phyloP scores from a whole-genome alignment of 495 filamentous ascomycete species.

The Xanthoparmelia taractica region DNA sequence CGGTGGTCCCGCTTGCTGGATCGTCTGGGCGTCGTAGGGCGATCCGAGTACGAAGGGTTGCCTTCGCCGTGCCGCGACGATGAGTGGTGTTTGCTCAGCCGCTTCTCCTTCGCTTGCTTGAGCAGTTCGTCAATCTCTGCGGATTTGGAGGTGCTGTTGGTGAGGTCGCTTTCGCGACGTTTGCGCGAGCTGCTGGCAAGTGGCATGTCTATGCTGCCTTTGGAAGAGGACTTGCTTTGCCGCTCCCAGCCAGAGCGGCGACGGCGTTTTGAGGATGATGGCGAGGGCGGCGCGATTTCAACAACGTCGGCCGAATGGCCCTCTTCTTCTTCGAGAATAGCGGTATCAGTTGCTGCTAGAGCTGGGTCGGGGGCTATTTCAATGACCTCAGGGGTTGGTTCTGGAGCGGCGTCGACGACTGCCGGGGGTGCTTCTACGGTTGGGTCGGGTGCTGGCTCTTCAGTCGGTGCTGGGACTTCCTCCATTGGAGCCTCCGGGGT shows the following conservation, averaged over 20 bases:
- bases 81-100: conserved; percentile 18
- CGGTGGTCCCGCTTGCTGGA: conserved; percentile 12
- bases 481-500: conserved; percentile 8
- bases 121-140: conserved; percentile 14
- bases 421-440: conserved; percentile 2
- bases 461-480: neutral
- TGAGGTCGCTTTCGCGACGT: conserved; percentile 30
- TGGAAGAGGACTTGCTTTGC: conserved; percentile 24
- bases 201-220: conserved; percentile 14
- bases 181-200: conserved; percentile 9
- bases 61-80: conserved; percentile 6
- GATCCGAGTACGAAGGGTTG: neutral
- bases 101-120: conserved; percentile 24
- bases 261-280: conserved; percentile 24
- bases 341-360: neutral
- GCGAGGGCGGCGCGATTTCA: conserved; percentile 22
- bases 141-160: conserved; percentile 28
- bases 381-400: conserved; percentile 1
- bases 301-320: conserved; percentile 9
- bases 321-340: conserved; percentile 11
- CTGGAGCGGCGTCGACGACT: conserved; percentile 10
- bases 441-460: conserved; percentile 5
- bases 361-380: conserved; percentile 8
- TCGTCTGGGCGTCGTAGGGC: conserved; percentile 11
- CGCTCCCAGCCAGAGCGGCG: conserved; percentile 28